Conservation (phyloP, 768 basidiomycete genomes). For the Pisolithus marmoratus region DNA sequence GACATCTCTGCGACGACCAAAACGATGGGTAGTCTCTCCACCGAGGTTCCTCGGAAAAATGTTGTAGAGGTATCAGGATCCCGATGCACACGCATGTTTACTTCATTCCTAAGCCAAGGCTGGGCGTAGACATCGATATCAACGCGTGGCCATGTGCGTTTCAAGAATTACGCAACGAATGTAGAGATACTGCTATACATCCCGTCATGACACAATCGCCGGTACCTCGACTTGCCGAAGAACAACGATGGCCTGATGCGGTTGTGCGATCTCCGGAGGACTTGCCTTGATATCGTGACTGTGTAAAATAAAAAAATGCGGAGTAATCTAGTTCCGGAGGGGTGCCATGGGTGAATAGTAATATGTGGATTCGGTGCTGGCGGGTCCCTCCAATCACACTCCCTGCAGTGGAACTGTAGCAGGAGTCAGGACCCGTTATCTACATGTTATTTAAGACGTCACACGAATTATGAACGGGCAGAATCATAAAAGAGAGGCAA, state of each 20-base stretch:
- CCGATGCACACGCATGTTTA: background rate
- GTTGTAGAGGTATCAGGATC: background rate
- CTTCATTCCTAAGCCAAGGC: background rate
- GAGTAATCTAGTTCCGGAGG: background rate
- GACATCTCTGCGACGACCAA: background rate
- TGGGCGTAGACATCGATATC: background rate
- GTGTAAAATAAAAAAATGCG: background rate
- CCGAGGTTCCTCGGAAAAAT: slow-evolving; percentile 2
- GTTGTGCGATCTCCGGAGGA: background rate
- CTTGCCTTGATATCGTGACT: background rate
- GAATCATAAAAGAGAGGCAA: background rate
- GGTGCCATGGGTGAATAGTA: background rate
- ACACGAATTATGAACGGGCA: background rate
- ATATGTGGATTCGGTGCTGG: too few species aligned
- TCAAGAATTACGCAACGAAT: background rate
- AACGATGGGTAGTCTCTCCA: background rate
- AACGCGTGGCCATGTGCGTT: background rate
- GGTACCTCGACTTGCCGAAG: background rate
- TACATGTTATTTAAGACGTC: background rate
- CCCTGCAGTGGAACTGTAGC: too few species aligned
- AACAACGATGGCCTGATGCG: background rate
- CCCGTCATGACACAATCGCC: background rate
- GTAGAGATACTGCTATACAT: background rate
- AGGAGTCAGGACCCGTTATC: background rate
- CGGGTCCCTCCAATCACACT: too few species aligned